phyloP scores from a whole-genome alignment of 2,329 filamentous ascomycete genomes.

The Sclerotinia minor region DNA sequence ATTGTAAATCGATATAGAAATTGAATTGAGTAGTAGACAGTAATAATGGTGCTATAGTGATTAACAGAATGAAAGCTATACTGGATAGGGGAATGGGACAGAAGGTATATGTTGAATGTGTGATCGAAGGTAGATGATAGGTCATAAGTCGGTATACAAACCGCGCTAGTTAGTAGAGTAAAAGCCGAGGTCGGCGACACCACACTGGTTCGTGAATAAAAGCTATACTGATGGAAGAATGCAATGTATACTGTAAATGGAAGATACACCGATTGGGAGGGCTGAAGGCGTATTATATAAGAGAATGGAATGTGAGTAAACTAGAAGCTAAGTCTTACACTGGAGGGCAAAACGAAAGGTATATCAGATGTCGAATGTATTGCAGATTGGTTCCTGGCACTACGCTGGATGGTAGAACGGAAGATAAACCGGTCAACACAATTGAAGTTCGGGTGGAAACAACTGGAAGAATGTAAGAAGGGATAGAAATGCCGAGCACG shows the following conservation, averaged over 20 bases:
- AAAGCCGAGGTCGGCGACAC: no score
- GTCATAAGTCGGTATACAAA: neutral
- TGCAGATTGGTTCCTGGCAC: neutral
- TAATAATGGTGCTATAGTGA: neutral
- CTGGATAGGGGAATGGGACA: neutral
- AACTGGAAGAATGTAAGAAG: no score
- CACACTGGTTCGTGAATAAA: no score
- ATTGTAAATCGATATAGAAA: neutral
- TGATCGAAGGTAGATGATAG: neutral
- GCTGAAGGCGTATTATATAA: neutral
- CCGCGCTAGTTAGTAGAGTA: neutral
- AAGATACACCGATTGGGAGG: neutral
- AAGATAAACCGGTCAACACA: neutral
- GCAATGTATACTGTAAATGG: neutral
- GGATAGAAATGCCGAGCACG: no score
- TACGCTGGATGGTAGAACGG: neutral
- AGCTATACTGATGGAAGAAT: no score
- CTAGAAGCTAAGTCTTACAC: no score
- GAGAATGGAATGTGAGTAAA: no score
- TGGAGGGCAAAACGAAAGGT: no score
- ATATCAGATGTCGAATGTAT: neutral
- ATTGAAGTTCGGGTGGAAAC: no score
- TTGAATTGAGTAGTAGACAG: neutral
- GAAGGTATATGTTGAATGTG: neutral
- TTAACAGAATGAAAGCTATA: no score